phyloP scores from a whole-genome alignment of 2,329 filamentous ascomycete species.

The Aspergillus brasiliensis region DNA sequence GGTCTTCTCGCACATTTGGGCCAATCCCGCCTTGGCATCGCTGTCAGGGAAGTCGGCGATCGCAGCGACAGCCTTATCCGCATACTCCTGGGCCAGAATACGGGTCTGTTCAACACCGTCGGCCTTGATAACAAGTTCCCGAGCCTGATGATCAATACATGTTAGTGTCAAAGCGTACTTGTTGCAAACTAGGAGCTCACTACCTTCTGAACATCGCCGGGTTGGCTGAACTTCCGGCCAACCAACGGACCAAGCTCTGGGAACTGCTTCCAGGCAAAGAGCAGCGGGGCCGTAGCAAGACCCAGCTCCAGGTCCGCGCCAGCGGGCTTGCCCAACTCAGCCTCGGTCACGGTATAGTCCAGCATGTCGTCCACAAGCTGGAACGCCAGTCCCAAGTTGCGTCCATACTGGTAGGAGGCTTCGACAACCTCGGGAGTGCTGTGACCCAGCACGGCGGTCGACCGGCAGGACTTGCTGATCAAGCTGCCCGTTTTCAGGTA shows the following conservation, averaged over 20 bases:
- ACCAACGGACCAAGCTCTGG: slow-evolving; percentile 83
- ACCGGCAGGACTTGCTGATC: slow-evolving; percentile 94
- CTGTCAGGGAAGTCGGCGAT: slow-evolving; percentile 86
- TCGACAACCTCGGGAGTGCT: slow-evolving; percentile 78
- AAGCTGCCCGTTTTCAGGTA: slow-evolving; percentile 95
- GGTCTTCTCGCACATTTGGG: slow-evolving; percentile 93
- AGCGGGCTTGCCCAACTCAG: slow-evolving; percentile 89
- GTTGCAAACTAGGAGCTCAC: slow-evolving; percentile 34
- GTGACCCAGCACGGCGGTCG: slow-evolving; percentile 81
- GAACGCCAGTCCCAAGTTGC: slow-evolving; percentile 91
- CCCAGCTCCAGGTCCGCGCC: slow-evolving; percentile 93
- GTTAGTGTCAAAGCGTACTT: background rate
- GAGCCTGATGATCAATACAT: slow-evolving; percentile 61
- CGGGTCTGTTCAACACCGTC: slow-evolving; percentile 91
- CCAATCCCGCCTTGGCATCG: slow-evolving; percentile 85
- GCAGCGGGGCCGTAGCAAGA: slow-evolving; percentile 85
- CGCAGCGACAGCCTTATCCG: slow-evolving; percentile 82
- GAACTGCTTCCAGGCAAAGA: slow-evolving; percentile 94
- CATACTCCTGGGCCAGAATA: slow-evolving; percentile 86
- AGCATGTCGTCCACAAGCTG: slow-evolving; percentile 98
- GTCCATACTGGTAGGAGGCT: slow-evolving; percentile 87
- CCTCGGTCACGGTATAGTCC: slow-evolving; percentile 85
- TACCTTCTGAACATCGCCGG: slow-evolving; percentile 84
- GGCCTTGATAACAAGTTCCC: slow-evolving; percentile 78
- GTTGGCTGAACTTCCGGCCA: slow-evolving; percentile 80